Evolutionary conservation across 2,329 filamentous ascomycete genomes (phyloP), one percentile per base, ranked within the genome.

Genomic region (Penicillium sp.): DNA sequence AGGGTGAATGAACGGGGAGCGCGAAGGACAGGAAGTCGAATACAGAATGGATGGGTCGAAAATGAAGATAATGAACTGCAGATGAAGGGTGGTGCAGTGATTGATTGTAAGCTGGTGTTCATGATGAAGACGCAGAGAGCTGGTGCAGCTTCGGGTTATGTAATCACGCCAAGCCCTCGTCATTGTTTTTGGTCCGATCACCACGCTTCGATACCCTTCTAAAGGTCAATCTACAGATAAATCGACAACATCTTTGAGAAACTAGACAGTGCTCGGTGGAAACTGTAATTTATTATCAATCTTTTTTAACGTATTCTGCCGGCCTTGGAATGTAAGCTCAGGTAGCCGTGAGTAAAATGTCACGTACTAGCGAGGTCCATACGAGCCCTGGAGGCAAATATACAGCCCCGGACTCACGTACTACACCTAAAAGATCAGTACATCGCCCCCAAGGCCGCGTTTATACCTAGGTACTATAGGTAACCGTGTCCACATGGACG

Each of bases 131-230:
- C 55, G 55, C 64, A 67, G 62, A 58, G 62, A 67, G 63, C 63
- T 64, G 60, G 63, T 65, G 63, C 62, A 67, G 65, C 65, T 67
- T 55, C 58, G 54, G 53, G 54, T 67, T 67, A 67, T 55, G 54
- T 67, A 66, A 67, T 16, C 23, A 44, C 37, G 63, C 65, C 63
- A 65, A 66, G 60, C 23, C 52, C 48, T 61, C 64, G 64, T 67
- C 63, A 67, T 67, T 61, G 60, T 57, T 62, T 54, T 55, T 60
- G 54, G 42, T 39, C 33, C 33, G 33, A 42, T 54, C 57, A 51
- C 23, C 27, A 54, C 52, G 43, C 49, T 51, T 57, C 49, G 23
- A 55, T 23, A 16, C 37, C n/a, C 8, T 55, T 55, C 50, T 55
- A 50, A 16, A 47, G 50, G 16, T 27, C 25, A n/a, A 43, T n/a